Base-by-base conservation (phyloP, 2,329 filamentous ascomycete genomes). In the Colletotrichum costaricense region DNA sequence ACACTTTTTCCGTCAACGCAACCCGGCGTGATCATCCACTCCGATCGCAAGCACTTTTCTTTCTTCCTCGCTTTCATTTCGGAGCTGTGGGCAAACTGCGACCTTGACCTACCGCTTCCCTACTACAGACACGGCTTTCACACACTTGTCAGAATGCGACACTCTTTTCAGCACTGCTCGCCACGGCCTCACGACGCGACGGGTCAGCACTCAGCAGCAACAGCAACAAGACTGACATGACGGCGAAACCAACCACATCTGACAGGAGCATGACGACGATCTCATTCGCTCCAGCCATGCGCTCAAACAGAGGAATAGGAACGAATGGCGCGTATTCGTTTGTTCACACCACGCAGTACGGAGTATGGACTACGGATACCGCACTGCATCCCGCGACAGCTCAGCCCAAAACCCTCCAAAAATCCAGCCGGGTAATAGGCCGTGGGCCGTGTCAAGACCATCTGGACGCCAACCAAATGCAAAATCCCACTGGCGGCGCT, bases 391-490 rank as follows among this genome's bases (percentile, higher is more conserved):
- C 38, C 38, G 58, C 58, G 60, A 65, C 55, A 19, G 59, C 54
- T 69, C 65, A 54, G 26, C 6, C 11, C 55, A 54, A 58, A 59
- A 30, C 54, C 66, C 63, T 52, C 54, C 63, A 58, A 49, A 49
- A 33, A 54, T 63, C 60, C n/a, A 63, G 60, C 55, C 33, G 38
- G 57, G 26, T 24, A 33, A 70, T 60, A 38, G 67, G 24, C 66
- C 66, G 67, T 65, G 70, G 59, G 55, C 60, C 66, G 24, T 57
- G 33, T 54, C 49, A 16, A 62, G 49, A 54, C 68, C 49, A 67
- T 16, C 52, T 55, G 59, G 35, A 69, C 49, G 24, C 70, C 70
- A 73, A 33, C 70, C 55, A 60, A 70, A 72, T 72, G 69, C 70
- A 65, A 49, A 64, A 65, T 70, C 66, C 55, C 67, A 52, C 28